These are phyloP conservation scores for Podospora pseudocomata DNA, from an alignment of 495 filamentous ascomycete genomes.

Conservation along the genomic window DNA sequence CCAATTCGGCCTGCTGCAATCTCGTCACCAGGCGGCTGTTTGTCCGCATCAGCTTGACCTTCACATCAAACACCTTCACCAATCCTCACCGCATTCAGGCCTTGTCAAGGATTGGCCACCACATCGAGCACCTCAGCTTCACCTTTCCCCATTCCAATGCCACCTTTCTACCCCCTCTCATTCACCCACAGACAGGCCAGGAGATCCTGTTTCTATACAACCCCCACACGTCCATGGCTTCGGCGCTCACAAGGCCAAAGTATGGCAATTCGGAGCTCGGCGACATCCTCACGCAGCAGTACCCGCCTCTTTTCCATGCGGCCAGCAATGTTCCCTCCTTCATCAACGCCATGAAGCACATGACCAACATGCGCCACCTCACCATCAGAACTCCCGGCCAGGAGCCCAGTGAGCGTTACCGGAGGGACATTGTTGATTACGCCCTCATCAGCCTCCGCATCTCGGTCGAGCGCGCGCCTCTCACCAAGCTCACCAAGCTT, in stretches of 20 bases:
- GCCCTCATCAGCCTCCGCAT: slow-evolving; percentile 76
- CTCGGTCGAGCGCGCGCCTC: slow-evolving; percentile 62
- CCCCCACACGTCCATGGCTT: slow-evolving; percentile 56
- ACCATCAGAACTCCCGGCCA: slow-evolving; percentile 70
- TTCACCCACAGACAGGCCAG: slow-evolving; percentile 65
- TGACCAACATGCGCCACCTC: slow-evolving; percentile 64
- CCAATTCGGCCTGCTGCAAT: slow-evolving; percentile 50
- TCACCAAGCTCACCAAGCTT: slow-evolving; percentile 57
- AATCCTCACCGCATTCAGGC: slow-evolving; percentile 63
- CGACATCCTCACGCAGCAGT: slow-evolving; percentile 74
- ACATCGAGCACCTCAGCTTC: slow-evolving; percentile 68
- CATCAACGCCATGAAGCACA: slow-evolving; percentile 60
- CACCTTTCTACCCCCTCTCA: slow-evolving; percentile 71
- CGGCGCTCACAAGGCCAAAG: slow-evolving; percentile 51
- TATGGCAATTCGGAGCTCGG: slow-evolving; percentile 60
- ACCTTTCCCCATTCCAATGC: slow-evolving; percentile 62
- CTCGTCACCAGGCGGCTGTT: slow-evolving; percentile 53
- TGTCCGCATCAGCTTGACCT: slow-evolving; percentile 56
- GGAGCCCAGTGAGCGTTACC: slow-evolving; percentile 59
- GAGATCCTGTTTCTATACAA: slow-evolving; percentile 72
- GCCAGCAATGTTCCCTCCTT: slow-evolving; percentile 80
- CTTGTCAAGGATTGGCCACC: slow-evolving; percentile 65
- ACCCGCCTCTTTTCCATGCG: slow-evolving; percentile 76
- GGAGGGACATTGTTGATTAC: slow-evolving; percentile 74
- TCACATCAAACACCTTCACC: slow-evolving; percentile 67